Evolutionary conservation across 1,284 basidiomycete genomes (phyloP), one percentile per base, ranked within the genome.

Genomic region (Irpex lacteus): DNA sequence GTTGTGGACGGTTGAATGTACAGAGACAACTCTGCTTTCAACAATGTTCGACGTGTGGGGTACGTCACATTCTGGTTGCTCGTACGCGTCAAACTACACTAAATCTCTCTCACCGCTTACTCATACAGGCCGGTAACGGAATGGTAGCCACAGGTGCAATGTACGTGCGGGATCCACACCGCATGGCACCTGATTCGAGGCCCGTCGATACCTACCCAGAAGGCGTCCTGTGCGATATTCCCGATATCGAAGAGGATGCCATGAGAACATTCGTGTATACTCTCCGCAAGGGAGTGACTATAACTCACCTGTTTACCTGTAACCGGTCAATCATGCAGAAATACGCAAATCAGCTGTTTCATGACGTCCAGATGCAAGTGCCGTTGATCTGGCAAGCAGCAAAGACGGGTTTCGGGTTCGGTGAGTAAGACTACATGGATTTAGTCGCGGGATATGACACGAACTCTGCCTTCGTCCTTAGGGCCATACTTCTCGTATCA

Each of bases 251-350:
- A 65, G 68, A 70, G 9, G 72, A 75, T 49, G 73, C 69, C 6
- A 73, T 77, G 67, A 71, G 73, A 13, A 69, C 69, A 11, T 79
- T 75, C 67, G 64, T 65, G 4, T 77, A 78, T 62, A 34, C 47
- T n/a, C 19, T 78, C 59, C 67, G 61, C n/a, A 63, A 65, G 6
- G 59, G 61, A 6, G 72, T 70, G 0, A 58, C 37, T 2, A 66
- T 76, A 36, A 72, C 72, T 37, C 80, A 80, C 53, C n/a, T 81
- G 49, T 80, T 78, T 67, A 80, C 79, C 3, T 73, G 76, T 36
- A 81, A 81, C 60, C 71, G 70, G n/a, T 63, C 69, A 21, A 56
- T 60, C 32, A 66, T 76, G 19, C 79, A 81, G 62, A 60, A 59
- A 54, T 70, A 73, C 5, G 72, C 79, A 1, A 70, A 70, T 4